A percentile compares a stretch with the other conserved stretches of the same genome.
phyloP scores from a whole-genome alignment of 768 basidiomycete species.

The Nidularia pulvinata region DNA sequence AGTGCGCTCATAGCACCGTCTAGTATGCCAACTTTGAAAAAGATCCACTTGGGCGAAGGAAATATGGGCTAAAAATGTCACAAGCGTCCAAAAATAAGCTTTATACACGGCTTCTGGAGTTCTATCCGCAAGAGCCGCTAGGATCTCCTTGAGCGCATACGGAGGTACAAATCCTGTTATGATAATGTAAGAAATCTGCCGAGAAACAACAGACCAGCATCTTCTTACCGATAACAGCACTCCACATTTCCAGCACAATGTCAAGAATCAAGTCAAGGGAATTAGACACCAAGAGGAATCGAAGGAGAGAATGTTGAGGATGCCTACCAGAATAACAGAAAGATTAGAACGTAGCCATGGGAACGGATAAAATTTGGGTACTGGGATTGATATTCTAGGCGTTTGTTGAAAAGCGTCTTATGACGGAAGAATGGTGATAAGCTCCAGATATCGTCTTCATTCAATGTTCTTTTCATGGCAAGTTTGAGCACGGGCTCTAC shows the following conservation, averaged over 20 bases:
- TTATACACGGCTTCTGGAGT: constrained; percentile 34
- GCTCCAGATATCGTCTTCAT: constrained; percentile 57
- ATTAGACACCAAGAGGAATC: constrained; percentile 65
- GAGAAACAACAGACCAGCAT: background rate
- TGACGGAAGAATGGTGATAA: constrained; percentile 71
- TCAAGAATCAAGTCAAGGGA: constrained; percentile 70
- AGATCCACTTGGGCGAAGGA: constrained; percentile 71
- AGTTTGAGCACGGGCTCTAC: constrained; percentile 60
- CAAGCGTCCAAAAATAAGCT: constrained; percentile 59
- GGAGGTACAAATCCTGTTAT: constrained; percentile 61
- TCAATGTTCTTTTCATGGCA: constrained; percentile 46
- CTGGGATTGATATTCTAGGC: constrained; percentile 47
- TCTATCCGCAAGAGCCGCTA: constrained; percentile 44
- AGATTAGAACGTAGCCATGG: background rate
- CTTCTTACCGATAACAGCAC: constrained; percentile 45
- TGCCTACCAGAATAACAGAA: constrained; percentile 26
- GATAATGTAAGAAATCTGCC: constrained; percentile 3
- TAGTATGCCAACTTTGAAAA: constrained; percentile 64
- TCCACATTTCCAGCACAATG: constrained; percentile 57
- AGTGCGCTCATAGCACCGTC: constrained; percentile 71
- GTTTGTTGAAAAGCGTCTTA: constrained; percentile 67
- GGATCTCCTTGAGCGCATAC: constrained; percentile 63
- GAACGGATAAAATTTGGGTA: constrained; percentile 12
- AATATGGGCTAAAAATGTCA: constrained; percentile 60
- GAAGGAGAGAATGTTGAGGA: constrained; percentile 55